Evolutionary conservation across 768 basidiomycete genomes (phyloP).

Genomic region (Galerina sulciceps): DNA sequence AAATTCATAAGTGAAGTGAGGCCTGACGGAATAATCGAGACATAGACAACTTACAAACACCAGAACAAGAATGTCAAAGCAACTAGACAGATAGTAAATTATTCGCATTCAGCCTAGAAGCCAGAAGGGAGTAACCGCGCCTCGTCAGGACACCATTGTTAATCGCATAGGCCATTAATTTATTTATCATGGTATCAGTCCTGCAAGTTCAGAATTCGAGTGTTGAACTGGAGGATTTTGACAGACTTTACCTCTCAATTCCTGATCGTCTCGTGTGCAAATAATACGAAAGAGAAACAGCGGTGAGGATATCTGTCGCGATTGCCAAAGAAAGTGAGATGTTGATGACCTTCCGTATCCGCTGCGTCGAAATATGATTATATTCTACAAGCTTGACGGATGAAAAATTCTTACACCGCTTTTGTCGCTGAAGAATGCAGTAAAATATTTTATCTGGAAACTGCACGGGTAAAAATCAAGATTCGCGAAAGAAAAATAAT

Average conservation of each 20-base stretch:
- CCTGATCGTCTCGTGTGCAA: background rate
- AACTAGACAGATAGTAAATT: too few species aligned
- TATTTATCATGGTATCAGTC: conserved; percentile 1
- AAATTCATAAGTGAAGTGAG: too few species aligned
- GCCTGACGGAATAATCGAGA: too few species aligned
- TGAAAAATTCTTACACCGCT: too few species aligned
- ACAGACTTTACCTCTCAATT: background rate
- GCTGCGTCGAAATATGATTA: background rate
- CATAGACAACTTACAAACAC: too few species aligned
- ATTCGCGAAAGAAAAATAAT: too few species aligned
- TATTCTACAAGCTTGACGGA: too few species aligned
- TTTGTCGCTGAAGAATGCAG: background rate
- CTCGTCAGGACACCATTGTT: background rate
- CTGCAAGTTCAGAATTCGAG: background rate
- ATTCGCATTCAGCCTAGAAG: background rate
- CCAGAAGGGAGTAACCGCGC: background rate
- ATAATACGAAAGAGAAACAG: background rate
- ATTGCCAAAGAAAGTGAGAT: background rate
- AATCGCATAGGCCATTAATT: background rate
- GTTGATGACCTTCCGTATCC: background rate
- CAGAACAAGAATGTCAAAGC: too few species aligned
- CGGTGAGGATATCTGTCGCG: background rate
- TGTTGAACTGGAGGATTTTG: background rate
- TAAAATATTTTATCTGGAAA: background rate
- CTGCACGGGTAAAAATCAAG: background rate